Evolutionary conservation across 441 rosid species (phyloP).

Genomic region (Viola pubescens): DNA sequence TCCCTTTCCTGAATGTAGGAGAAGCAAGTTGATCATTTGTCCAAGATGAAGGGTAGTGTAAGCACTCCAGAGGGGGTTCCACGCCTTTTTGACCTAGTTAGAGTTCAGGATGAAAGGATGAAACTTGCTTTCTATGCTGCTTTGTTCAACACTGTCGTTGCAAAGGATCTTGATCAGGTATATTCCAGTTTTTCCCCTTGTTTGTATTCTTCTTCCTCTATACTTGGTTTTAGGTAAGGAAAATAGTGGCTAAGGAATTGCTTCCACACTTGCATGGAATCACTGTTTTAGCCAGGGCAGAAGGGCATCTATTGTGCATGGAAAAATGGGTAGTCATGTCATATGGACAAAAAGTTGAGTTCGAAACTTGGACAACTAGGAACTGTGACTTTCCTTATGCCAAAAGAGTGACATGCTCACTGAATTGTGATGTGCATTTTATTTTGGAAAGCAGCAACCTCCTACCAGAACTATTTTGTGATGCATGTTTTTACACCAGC

Average conservation of each 20-base stretch:
- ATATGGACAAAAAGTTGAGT: too few relatives aligned
- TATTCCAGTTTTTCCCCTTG: neutral
- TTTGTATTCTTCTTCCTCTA: neutral
- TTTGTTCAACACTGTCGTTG: constrained; percentile 76
- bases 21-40: constrained; percentile 58
- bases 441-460: too few relatives aligned
- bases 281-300: too few relatives aligned
- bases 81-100: constrained; percentile 82
- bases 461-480: too few relatives aligned
- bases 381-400: too few relatives aligned
- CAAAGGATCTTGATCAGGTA: constrained; percentile 91
- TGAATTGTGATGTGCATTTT: too few relatives aligned
- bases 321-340: too few relatives aligned
- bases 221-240: neutral
- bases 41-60: constrained; percentile 52
- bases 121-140: constrained; percentile 91
- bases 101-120: constrained; percentile 83
- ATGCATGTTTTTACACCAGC: too few relatives aligned
- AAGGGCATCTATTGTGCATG: neutral
- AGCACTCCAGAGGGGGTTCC: constrained; percentile 84
- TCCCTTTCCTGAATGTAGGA: constrained; percentile 44
- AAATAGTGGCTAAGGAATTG: neutral
- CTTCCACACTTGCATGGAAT: too few relatives aligned
- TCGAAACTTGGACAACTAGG: too few relatives aligned
- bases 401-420: too few relatives aligned